Conservation (phyloP, 192 early-diverging fungal genomes). For the Phycomyces nitens region DNA sequence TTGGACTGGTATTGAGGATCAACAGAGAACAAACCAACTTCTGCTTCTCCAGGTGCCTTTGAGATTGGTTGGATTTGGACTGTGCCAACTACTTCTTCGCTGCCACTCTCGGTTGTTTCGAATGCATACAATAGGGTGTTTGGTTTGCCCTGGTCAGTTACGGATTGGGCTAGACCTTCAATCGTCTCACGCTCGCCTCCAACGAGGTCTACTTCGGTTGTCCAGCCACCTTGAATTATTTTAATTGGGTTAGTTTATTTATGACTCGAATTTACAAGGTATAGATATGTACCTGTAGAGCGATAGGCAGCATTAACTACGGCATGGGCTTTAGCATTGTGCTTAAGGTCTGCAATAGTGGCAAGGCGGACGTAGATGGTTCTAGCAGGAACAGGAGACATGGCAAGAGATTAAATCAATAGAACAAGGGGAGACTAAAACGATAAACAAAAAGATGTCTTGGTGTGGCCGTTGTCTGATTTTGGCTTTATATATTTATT, state of each 20-base stretch:
- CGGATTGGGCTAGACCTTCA: slow-evolving; percentile 29
- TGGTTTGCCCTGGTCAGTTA: slow-evolving; percentile 35
- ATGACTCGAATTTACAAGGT: neutral
- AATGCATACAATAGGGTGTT: slow-evolving; percentile 39
- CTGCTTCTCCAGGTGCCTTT: slow-evolving; percentile 32
- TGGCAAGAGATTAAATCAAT: too few species aligned
- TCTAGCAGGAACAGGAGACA: too few species aligned
- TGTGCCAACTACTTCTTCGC: slow-evolving; percentile 39
- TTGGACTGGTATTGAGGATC: slow-evolving; percentile 42
- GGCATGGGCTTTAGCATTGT: neutral
- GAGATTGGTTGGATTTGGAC: slow-evolving; percentile 41
- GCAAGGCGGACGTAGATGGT: neutral
- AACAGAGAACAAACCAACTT: slow-evolving; percentile 48
- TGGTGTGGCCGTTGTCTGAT: too few species aligned
- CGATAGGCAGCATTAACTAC: slow-evolving; percentile 47
- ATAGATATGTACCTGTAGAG: slow-evolving; percentile 30
- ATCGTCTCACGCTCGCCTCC: slow-evolving; percentile 36
- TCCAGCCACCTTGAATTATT: slow-evolving; percentile 39
- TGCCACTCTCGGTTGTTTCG: slow-evolving; percentile 15
- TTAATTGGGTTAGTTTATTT: neutral
- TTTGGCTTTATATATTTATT: too few species aligned
- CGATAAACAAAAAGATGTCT: too few species aligned
- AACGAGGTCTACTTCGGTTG: slow-evolving; percentile 44
- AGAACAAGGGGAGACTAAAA: too few species aligned
- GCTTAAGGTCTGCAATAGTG: neutral